These are phyloP conservation scores for Aspergillus udagawae DNA, from an alignment of 2,329 filamentous ascomycete species.

Conservation along the genomic window DNA sequence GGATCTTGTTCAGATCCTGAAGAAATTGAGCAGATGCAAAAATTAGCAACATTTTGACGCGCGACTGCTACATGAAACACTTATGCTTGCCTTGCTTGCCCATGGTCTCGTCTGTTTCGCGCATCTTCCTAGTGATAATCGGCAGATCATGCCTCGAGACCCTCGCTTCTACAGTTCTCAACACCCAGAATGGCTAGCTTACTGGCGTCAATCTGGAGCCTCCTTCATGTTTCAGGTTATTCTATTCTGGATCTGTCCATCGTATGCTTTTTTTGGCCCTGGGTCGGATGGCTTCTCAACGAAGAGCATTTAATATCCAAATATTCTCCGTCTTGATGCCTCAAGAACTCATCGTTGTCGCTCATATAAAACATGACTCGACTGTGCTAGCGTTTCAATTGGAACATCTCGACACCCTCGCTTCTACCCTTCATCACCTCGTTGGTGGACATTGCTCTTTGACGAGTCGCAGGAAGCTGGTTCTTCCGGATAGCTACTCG, in stretches of 20 bases:
- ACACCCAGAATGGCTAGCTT: slow-evolving; percentile 24
- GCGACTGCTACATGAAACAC: slow-evolving; percentile 36
- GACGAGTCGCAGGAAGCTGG: slow-evolving; percentile 22
- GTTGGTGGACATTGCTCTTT: slow-evolving; percentile 10
- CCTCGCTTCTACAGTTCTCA: slow-evolving; percentile 19
- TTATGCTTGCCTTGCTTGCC: slow-evolving; percentile 17
- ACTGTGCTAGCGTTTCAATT: slow-evolving; percentile 16
- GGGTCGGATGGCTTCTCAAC: slow-evolving; percentile 13
- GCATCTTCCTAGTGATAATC: slow-evolving; percentile 12
- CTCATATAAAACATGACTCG: slow-evolving; percentile 19
- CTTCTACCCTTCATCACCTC: slow-evolving; percentile 12
- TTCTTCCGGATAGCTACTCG: slow-evolving; percentile 12
- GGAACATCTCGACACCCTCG: slow-evolving; percentile 11
- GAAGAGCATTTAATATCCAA: slow-evolving; percentile 40
- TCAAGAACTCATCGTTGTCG: slow-evolving; percentile 8
- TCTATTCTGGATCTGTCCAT: slow-evolving; percentile 24
- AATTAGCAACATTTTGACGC: slow-evolving; percentile 40
- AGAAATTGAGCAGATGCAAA: slow-evolving; percentile 32
- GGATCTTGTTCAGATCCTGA: slow-evolving; percentile 20
- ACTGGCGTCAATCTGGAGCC: slow-evolving; percentile 31
- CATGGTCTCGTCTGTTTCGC: slow-evolving; percentile 25
- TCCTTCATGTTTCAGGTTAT: slow-evolving; percentile 39
- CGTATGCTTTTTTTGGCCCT: slow-evolving; percentile 26
- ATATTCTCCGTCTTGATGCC: slow-evolving; percentile 25
- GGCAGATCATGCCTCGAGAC: slow-evolving; percentile 5